Percentiles rank a stretch among this genome's conserved stretches.
Conservation (phyloP, 1,284 basidiomycete genomes). For the Anthracocystis walkeri region DNA sequence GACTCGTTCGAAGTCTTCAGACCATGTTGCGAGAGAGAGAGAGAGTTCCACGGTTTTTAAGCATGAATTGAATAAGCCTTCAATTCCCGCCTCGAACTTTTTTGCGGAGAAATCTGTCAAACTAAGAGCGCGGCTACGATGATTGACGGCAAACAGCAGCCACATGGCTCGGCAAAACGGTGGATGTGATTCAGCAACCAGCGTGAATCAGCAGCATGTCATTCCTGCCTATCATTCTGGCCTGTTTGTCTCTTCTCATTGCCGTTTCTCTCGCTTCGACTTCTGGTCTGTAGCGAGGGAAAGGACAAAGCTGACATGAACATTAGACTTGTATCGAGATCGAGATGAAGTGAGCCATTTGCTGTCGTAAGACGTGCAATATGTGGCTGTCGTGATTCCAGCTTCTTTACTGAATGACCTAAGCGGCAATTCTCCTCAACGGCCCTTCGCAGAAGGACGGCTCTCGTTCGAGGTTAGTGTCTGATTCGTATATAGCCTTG, state of each 20-base stretch:
- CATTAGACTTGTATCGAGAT: neutral
- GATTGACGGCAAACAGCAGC: neutral
- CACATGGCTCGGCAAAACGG: neutral
- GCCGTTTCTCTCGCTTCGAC: too few relatives aligned
- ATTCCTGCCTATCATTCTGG: neutral
- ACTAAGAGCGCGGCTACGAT: neutral
- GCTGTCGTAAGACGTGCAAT: neutral
- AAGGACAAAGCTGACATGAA: neutral
- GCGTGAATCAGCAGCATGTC: constrained; percentile 9
- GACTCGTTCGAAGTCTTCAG: too few relatives aligned
- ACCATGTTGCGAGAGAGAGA: too few relatives aligned
- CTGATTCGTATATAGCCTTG: neutral
- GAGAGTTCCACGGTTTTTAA: too few relatives aligned
- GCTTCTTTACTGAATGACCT: neutral
- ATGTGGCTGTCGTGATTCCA: neutral
- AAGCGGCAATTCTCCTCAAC: too few relatives aligned
- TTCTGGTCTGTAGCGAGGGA: neutral
- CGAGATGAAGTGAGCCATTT: neutral
- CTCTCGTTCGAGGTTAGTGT: too few relatives aligned
- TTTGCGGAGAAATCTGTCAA: neutral
- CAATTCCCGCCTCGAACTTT: too few relatives aligned
- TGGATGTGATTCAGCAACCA: constrained; percentile 5
- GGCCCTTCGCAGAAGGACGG: too few relatives aligned
- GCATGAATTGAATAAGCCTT: too few relatives aligned
- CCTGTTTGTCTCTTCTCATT: neutral